These are phyloP conservation scores for Cantharellus anzutake DNA, from an alignment of 768 basidiomycete species.

Conservation along the genomic window DNA sequence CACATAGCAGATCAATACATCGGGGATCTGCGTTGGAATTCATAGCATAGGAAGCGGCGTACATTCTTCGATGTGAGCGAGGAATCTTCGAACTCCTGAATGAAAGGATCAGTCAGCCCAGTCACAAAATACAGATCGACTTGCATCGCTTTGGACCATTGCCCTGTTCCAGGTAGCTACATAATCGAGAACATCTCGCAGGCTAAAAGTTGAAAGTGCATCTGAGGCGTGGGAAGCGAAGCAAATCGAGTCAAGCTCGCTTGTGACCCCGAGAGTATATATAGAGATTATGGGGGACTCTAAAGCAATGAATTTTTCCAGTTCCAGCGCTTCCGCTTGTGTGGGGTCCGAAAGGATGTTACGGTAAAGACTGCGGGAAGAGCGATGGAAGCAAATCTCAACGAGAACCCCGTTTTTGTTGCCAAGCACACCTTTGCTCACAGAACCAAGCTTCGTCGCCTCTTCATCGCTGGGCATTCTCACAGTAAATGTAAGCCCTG, in stretches of 20 bases:
- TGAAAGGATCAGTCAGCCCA: not conserved
- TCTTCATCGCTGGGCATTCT: slow-evolving; percentile 48
- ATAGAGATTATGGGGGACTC: slow-evolving; percentile 48
- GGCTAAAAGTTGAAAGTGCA: slow-evolving; percentile 12
- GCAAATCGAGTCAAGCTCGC: slow-evolving; percentile 14
- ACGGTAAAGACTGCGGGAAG: not conserved
- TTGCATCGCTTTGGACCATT: slow-evolving; percentile 31
- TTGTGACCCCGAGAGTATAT: slow-evolving; percentile 37
- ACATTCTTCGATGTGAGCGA: slow-evolving; percentile 10
- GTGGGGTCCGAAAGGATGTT: slow-evolving; percentile 7
- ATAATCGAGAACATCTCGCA: slow-evolving; percentile 34
- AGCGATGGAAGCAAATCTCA: slow-evolving; percentile 4
- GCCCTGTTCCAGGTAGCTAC: slow-evolving; percentile 37
- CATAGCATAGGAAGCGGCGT: slow-evolving; percentile 11
- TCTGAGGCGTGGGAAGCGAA: not conserved
- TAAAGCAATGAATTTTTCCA: slow-evolving; percentile 42
- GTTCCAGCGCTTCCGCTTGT: slow-evolving; percentile 33
- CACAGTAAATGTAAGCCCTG: slow-evolving; percentile 62
- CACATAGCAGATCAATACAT: too few relatives aligned
- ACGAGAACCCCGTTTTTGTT: slow-evolving; percentile 42
- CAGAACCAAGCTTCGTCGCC: slow-evolving; percentile 48
- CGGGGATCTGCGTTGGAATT: too few relatives aligned
- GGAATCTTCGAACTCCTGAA: slow-evolving; percentile 12
- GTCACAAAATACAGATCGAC: slow-evolving; percentile 5
- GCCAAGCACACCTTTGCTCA: slow-evolving; percentile 54